Evolutionary conservation across 2,329 filamentous ascomycete genomes (phyloP).

Genomic region (Cladosporium colombiae): DNA sequence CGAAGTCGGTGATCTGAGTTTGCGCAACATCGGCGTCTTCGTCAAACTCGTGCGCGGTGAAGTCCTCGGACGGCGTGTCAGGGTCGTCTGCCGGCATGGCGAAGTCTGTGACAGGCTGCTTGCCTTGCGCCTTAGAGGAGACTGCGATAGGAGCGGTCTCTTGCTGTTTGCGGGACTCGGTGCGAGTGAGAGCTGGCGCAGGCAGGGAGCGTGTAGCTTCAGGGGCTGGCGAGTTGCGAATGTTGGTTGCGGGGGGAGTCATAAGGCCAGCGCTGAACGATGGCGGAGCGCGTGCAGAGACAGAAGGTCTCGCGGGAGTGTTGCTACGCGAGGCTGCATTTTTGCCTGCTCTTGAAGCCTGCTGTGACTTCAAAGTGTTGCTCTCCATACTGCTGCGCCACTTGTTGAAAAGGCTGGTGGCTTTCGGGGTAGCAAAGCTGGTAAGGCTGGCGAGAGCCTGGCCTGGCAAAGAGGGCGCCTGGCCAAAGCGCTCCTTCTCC

Average conservation of each 20-base stretch:
- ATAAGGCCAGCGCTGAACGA: conserved; percentile 73
- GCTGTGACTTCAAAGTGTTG: conserved; percentile 39
- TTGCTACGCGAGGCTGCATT: conserved; percentile 32
- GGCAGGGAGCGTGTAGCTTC: conserved; percentile 29
- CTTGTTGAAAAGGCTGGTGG: conserved; percentile 88
- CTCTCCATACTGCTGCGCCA: conserved; percentile 71
- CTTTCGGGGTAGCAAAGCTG: conserved; percentile 75
- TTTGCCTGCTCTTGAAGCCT: conserved; percentile 41
- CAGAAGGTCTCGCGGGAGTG: conserved; percentile 48
- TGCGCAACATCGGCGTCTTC: conserved; percentile 58
- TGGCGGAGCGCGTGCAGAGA: conserved; percentile 46
- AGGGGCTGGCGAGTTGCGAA: conserved; percentile 62
- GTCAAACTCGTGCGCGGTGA: conserved; percentile 59
- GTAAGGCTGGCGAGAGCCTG: conserved; percentile 72
- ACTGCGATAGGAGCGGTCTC: conserved; percentile 10
- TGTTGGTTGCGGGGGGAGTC: conserved; percentile 80
- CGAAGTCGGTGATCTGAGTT: conserved; percentile 51
- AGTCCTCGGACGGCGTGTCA: conserved; percentile 22
- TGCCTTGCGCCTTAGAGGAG: conserved; percentile 20
- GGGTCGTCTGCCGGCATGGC: conserved; percentile 28
- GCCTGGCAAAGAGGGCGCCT: conserved; percentile 45
- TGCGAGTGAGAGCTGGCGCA: conserved; percentile 25
- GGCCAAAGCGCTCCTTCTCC: conserved; percentile 77
- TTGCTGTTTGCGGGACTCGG: neutral
- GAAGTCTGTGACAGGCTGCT: conserved; percentile 24